Evolutionary conservation across 2,329 filamentous ascomycete species (phyloP), one percentile per base, ranked within the genome.

Genomic region (Paraphaeosphaeria minitans): DNA sequence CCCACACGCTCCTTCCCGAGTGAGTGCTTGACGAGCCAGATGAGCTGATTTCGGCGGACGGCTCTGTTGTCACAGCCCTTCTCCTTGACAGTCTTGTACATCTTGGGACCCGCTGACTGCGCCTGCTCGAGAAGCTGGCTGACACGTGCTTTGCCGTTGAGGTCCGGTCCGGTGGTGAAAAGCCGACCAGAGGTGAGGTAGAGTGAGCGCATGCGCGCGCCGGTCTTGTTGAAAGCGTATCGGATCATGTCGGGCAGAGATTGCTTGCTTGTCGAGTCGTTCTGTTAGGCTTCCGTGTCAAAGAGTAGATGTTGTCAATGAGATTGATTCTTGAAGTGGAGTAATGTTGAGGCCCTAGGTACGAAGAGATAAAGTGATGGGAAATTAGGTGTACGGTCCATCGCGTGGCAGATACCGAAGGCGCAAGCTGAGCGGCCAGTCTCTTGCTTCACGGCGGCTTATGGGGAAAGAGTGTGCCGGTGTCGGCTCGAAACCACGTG

Each of bases 21-120:
- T 1, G 62, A 61, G 16, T 63, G 46, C 57, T 63, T 65, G 24
- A 59, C 59, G 4, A 65, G 59, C 64, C 62, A 63, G 37, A 64
- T 55, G 7, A 65, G 53, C 29, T 63, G 63, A 27, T 59, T 51
- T 8, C 55, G 59, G n/a, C 58, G 58, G 24, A 55, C 37, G 10
- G 42, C 55, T 19, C 51, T 60, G 24, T 55, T 41, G 6, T 62
- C 53, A 16, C 9, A 4, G 10, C 10, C n/a, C 22, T 59, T 59
- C 50, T 55, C 22, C 9, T 61, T 41, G 16, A 55, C 48, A 8
- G 51, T 55, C 35, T 61, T 53, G 52, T 53, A 55, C 24, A 56
- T 52, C 7, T 41, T 37, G 4, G 53, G 42, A 41, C 53, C 50
- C 21, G 41, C 53, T 1, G 31, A 42, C 19, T 58, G 55, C 1